Evolutionary conservation across 345 rosid species (phyloP), one percentile per base, ranked within the genome.

Genomic region (Bretschneidera sinensis): DNA sequence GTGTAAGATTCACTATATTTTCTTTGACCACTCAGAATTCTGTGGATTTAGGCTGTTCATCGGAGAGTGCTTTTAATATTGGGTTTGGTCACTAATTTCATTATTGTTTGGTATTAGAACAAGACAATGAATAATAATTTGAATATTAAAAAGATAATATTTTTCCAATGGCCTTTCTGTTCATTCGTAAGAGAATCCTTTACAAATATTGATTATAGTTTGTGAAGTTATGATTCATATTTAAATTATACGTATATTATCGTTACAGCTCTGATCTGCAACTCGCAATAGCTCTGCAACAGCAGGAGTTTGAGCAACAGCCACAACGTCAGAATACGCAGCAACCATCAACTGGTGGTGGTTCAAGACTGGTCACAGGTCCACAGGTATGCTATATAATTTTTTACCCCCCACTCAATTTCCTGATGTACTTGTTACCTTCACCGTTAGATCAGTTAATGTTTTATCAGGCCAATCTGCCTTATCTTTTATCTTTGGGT

Each of bases 231-330:
- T 5, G 45, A 7, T 39, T 39, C 45, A 39, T 39, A n/a, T 56
- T 33, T 23, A n/a, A 64, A 13, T n/a, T 6, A 51, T 51, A n/a
- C n/a, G 15, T 51, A 21, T 51, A 20, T 43, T 43, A 2, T 53
- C 23, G 16, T 9, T 21, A 9, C 84, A 94, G 99, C 68, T 73
- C 95, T 65, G 99, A 95, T 82, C 83, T 91, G 59, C 96, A 91
- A 80, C 76, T 86, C 47, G 99, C 99, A 55, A 95, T 95, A 73
- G 99, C 96, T 56, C 75, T 95, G 73, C 99, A 95, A 67, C 99
- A 95, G 51, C 88, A 88, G 68, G 99, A 95, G 84, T 91, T 85
- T 57, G 99, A 86, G 66, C 92, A 85, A 31, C 97, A 81, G 71
- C 82, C 72, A 0, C 92, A 81, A 58, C 86, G 79, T 51, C 72